phyloP scores from a whole-genome alignment of 306 rosid genomes.

The Cucurbita argyrosperma region DNA sequence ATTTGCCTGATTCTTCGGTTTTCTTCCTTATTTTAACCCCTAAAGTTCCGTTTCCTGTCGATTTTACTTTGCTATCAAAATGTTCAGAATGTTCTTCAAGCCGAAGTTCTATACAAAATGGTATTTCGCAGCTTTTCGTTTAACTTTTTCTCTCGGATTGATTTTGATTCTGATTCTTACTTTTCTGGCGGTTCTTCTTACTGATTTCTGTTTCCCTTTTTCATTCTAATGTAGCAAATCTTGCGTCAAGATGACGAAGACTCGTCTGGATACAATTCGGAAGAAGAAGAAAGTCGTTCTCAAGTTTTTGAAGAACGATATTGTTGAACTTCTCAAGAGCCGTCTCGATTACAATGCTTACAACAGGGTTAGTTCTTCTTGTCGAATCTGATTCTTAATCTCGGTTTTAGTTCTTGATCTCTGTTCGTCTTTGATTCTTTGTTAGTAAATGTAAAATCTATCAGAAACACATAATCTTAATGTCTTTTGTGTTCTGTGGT shows the following conservation, averaged over 20 bases:
- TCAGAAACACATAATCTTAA: background rate
- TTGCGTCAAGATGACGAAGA: slow-evolving; percentile 22
- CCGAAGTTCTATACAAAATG: slow-evolving; percentile 3
- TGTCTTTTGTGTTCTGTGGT: background rate
- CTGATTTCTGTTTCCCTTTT: background rate
- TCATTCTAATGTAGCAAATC: slow-evolving; percentile 29
- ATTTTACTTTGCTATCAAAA: background rate
- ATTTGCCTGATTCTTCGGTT: slow-evolving; percentile 4
- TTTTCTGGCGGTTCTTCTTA: background rate
- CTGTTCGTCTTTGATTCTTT: background rate
- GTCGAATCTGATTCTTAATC: background rate
- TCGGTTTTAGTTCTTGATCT: background rate
- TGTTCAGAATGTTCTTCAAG: background rate
- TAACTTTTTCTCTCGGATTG: background rate
- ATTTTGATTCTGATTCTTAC: background rate
- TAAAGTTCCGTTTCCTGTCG: background rate
- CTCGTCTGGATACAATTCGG: slow-evolving; percentile 29
- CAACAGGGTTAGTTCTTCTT: slow-evolving; percentile 34
- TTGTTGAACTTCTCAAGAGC: slow-evolving; percentile 43
- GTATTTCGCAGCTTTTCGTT: background rate
- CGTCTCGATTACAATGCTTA: slow-evolving; percentile 49
- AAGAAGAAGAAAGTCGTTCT: slow-evolving; percentile 37
- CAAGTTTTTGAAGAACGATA: slow-evolving; percentile 46
- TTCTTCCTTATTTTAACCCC: slow-evolving; percentile 1
- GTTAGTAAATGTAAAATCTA: background rate